Percentiles rank a stretch among this genome's conserved stretches.
Evolutionary conservation across 2,329 filamentous ascomycete genomes (phyloP).

Genomic region (Periconia digitata): DNA sequence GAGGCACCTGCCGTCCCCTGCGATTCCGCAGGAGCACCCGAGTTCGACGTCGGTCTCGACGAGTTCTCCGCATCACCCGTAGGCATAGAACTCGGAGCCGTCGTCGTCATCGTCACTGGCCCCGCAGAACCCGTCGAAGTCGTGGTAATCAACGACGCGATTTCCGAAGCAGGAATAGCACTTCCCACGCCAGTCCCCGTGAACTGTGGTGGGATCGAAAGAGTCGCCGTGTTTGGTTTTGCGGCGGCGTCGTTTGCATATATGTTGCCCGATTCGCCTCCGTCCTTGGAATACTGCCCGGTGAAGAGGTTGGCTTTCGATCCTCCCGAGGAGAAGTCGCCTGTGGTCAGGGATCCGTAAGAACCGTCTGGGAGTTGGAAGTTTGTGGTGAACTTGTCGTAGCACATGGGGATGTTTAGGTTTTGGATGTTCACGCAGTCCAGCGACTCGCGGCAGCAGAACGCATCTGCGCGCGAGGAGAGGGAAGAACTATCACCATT

Average conservation of each 20-base stretch:
- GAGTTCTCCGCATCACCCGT: slow-evolving; percentile 1
- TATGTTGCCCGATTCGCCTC: slow-evolving; percentile 48
- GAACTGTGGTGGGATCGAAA: slow-evolving; percentile 49
- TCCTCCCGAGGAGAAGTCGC: slow-evolving; percentile 45
- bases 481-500: slow-evolving; percentile 8
- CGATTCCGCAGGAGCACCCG: too few species aligned
- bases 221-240: slow-evolving; percentile 48
- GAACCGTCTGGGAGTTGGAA: slow-evolving; percentile 51
- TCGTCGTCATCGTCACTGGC: slow-evolving; percentile 3
- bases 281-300: slow-evolving; percentile 46
- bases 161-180: slow-evolving; percentile 48
- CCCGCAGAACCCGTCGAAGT: slow-evolving; percentile 29
- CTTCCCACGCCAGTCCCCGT: slow-evolving; percentile 50
- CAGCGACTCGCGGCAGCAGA: slow-evolving; percentile 42
- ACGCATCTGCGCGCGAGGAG: slow-evolving; percentile 21
- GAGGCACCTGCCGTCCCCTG: slow-evolving; percentile 23
- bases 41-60: slow-evolving; percentile 15
- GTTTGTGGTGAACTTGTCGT: slow-evolving; percentile 57
- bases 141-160: slow-evolving; percentile 43
- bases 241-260: slow-evolving; percentile 42
- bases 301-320: slow-evolving; percentile 48
- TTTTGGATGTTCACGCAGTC: slow-evolving; percentile 46
- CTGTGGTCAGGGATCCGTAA: slow-evolving; percentile 49
- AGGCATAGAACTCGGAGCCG: neutral
- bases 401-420: slow-evolving; percentile 52